These are phyloP conservation scores for Hordeum pubiflorum DNA, from an alignment of 202 grass and related monocot species.

Conservation along the genomic window DNA sequence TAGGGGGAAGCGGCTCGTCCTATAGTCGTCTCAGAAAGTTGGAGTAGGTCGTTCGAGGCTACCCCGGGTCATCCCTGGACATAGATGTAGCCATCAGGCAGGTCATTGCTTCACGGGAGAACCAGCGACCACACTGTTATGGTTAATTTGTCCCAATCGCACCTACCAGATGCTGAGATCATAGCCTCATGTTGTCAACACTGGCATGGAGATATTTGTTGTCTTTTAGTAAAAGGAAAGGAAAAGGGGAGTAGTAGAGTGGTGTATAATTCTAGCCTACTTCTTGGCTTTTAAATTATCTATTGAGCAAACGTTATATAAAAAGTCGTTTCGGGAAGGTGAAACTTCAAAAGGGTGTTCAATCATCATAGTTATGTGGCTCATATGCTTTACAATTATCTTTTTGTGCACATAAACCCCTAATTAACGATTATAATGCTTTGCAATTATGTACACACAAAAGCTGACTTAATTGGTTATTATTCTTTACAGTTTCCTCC, in stretches of 20 bases:
- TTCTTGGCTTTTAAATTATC: not conserved
- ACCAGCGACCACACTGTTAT: not conserved
- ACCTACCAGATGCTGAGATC: conserved; percentile 15
- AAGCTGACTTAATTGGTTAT: not conserved
- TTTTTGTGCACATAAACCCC: not conserved
- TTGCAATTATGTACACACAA: not conserved
- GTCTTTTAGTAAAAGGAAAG: conserved; percentile 5
- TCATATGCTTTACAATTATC: not conserved
- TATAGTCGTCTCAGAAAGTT: too few relatives aligned
- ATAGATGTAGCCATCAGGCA: not conserved
- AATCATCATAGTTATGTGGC: not conserved
- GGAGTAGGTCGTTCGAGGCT: too few relatives aligned
- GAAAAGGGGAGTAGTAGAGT: not conserved
- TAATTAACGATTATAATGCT: not conserved
- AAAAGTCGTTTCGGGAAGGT: not conserved
- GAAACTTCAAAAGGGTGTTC: not conserved
- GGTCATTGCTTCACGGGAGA: conserved; percentile 7
- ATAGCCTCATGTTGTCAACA: not conserved
- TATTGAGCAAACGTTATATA: not conserved
- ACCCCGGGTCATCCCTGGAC: too few relatives aligned
- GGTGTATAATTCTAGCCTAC: not conserved
- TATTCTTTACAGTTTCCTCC: conserved; percentile 12
- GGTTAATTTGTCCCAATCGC: conserved; percentile 10
- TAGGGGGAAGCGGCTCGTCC: too few relatives aligned
- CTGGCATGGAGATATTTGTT: not conserved